Conservation (phyloP, 108 stramenopile genomes). For the Discostella pseudostelligera region DNA sequence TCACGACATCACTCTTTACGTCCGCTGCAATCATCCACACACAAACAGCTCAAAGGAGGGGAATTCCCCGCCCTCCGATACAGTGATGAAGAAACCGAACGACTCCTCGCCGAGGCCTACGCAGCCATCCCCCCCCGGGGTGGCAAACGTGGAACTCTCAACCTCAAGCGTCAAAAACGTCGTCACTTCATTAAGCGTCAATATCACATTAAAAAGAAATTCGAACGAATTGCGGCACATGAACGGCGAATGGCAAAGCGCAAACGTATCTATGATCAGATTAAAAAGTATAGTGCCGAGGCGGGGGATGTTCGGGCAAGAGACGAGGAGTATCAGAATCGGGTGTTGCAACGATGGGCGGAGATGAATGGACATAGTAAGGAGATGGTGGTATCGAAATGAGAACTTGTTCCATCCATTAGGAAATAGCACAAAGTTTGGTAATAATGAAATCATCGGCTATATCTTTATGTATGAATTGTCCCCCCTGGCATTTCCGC, state of each 20-base stretch:
- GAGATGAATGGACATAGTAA: conserved; percentile 28
- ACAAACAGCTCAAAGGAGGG: conserved; percentile 51
- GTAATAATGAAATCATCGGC: not conserved
- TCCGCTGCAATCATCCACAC: not conserved
- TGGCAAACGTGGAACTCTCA: conserved; percentile 77
- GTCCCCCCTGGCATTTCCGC: too few species aligned
- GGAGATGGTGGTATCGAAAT: conserved; percentile 6
- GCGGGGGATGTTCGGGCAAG: conserved; percentile 43
- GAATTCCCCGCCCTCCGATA: conserved; percentile 75
- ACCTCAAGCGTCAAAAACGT: conserved; percentile 60
- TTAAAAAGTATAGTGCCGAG: conserved; percentile 45
- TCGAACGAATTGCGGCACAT: conserved; percentile 53
- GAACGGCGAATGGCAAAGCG: conserved; percentile 71
- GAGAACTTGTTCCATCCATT: conserved; percentile 5
- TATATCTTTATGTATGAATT: conserved; percentile 7
- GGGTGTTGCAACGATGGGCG: conserved; percentile 61
- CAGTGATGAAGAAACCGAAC: conserved; percentile 79
- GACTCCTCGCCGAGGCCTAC: conserved; percentile 73
- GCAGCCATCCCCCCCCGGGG: conserved; percentile 62
- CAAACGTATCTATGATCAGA: conserved; percentile 40
- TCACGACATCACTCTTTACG: too few species aligned
- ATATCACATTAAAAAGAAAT: conserved; percentile 63
- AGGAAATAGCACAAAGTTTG: too few species aligned
- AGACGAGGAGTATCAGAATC: conserved; percentile 68
- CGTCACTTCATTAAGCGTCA: conserved; percentile 63